These are phyloP conservation scores for Vaccinium darrowii DNA, from an alignment of 148 eudicot species.

Conservation along the genomic window DNA sequence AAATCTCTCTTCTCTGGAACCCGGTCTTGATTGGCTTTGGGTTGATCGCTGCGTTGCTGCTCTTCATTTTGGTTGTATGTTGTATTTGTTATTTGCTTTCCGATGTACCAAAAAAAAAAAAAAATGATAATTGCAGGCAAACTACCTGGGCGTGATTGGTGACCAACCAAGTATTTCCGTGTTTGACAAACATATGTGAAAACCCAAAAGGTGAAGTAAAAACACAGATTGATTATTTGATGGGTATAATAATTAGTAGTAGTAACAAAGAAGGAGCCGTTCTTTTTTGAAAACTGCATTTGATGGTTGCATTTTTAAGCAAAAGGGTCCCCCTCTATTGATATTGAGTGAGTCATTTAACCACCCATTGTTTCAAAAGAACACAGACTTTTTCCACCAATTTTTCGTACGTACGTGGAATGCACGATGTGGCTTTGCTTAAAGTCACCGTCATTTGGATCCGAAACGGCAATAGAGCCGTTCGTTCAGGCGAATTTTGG, in stretches of 20 bases:
- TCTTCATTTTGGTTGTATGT: too few species aligned
- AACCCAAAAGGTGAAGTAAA: not conserved
- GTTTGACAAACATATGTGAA: not conserved
- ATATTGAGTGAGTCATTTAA: not conserved
- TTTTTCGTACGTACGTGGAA: not conserved
- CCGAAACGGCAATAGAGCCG: not conserved
- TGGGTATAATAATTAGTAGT: not conserved
- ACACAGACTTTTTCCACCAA: not conserved
- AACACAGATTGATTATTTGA: not conserved
- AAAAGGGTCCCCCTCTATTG: not conserved
- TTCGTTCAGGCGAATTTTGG: not conserved
- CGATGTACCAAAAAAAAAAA: too few species aligned
- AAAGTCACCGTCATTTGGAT: not conserved
- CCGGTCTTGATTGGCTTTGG: too few species aligned
- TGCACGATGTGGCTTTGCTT: not conserved
- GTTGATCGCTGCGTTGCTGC: too few species aligned
- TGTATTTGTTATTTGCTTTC: too few species aligned
- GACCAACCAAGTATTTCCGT: not conserved
- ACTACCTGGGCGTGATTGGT: not conserved
- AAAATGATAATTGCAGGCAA: conserved; percentile 4
- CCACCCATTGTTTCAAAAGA: not conserved
- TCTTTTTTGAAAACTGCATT: not conserved
- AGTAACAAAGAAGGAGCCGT: not conserved
- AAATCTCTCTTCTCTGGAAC: too few species aligned
- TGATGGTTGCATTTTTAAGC: too few species aligned